Evolutionary conservation across 2,329 filamentous ascomycete genomes (phyloP), one percentile per base, ranked within the genome.

Genomic region (Clathrospora elynae): DNA sequence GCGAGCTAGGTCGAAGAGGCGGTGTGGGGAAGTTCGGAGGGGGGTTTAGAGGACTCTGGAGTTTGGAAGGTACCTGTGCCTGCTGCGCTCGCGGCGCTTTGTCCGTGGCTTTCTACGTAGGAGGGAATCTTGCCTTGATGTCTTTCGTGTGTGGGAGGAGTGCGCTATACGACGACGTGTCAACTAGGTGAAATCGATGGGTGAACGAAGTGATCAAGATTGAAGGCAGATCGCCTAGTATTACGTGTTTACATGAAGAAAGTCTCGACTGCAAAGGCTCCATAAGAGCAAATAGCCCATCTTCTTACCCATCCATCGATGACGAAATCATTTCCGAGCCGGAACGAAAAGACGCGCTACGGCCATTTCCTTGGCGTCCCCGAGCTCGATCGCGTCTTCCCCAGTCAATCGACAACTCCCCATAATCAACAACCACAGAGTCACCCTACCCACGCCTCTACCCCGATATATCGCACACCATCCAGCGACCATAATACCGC

Each of bases 1-100:
- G 20, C 86, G 78, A 1, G 86, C 85, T 18, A 83, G 78, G 54
- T 87, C 78, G 70, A 86, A 89, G 71, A 88, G 79, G 51, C 79
- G 61, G 83, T 84, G 0, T 83, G 81, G 0, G 85, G 81, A 5
- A 87, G 72, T 13, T 64, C 35, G 14, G 55, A 50, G 16, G 60
- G 35, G 5, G 51, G 42, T 28, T 30, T 17, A 38, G 31, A 29
- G 37, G 23, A 19, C 14, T 46, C 30, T 29, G 39, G 46, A 39
- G 42, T 41, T 44, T 43, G 50, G 7, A 39, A 35, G 24, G 31
- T 19, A 14, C 29, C 29, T 39, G 38, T 28, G 28, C 40, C 35
- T 35, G 34, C 35, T 14, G 34, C 30, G 28, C 35, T 20, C 14
- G 46, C 20, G 33, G 40, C 38, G 18, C 31, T 11, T 26, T 40